Evolutionary conservation across 2,329 filamentous ascomycete species (phyloP), one percentile per base, ranked within the genome.

Genomic region (Pezicula rhizophila): DNA sequence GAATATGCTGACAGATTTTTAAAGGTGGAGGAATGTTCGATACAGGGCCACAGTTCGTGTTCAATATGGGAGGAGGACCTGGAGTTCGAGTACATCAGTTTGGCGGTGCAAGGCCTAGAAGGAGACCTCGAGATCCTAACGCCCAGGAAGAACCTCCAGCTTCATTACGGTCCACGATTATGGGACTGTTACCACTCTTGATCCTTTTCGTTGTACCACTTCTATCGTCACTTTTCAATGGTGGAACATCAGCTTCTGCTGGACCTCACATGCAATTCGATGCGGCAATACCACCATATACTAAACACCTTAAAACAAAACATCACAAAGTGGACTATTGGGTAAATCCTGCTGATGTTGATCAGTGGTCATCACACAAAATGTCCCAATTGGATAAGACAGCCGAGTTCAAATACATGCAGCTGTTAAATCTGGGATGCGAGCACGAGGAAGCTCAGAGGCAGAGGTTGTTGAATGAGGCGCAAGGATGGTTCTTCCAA

Each of bases 71-170:
- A 57, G 91, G 90, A 55, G 91, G 91, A 52, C 90, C 92, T 3
- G 92, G 91, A 17, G 84, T 99, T 60, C 82, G 92, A 52, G 89
- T 99, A 52, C 93, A 97, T 67, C 92, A 96, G 66, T 97, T 99
- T 67, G 92, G 91, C 59, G 92, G 93, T 47, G 78, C 73, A 5
- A 76, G 79, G 47, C 89, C 91, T 20, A 80, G 89, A 59, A 77
- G 85, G 68, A 78, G 93, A 63, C 90, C 91, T 17, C 81, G 79
- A 61, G 75, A 85, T 57, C 75, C 77, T 28, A 79, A 77, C 56
- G 75, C 70, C 68, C 58, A 70, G 73, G 54, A 70, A 70, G 62
- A 73, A 52, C 68, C 74, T 52, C 72, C 73, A 41, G 73, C 77
- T 44, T 77, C 73, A 44, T 63, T 82, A 64, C 51, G 47, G 26